Percentiles rank a stretch among this genome's conserved stretches.
phyloP scores from a whole-genome alignment of 2,329 filamentous ascomycete genomes.

The Cladosporium sphaerospermum region DNA sequence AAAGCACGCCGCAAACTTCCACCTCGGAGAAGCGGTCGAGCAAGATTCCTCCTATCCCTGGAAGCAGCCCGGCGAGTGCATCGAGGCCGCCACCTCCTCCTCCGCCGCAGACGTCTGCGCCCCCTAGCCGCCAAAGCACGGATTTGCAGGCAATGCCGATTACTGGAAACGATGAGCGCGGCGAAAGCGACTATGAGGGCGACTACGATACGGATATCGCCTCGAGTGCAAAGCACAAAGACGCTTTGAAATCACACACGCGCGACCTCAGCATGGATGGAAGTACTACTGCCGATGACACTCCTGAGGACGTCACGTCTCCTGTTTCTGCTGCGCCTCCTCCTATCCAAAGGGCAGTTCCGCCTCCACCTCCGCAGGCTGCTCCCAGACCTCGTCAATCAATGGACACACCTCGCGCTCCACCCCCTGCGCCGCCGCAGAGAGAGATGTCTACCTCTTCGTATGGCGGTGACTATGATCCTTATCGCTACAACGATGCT shows the following conservation, averaged over 20 bases:
- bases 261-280: constrained; percentile 71
- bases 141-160: constrained; percentile 16
- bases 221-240: constrained; percentile 87
- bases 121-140: constrained; percentile 32
- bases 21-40: constrained; percentile 33
- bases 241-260: constrained; percentile 77
- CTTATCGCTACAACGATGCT: constrained; percentile 45
- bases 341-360: constrained; percentile 41
- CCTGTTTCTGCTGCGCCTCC: constrained; percentile 29
- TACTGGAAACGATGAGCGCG: constrained; percentile 59
- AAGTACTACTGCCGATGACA: constrained; percentile 51
- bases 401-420: constrained; percentile 63
- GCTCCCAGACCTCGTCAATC: constrained; percentile 53
- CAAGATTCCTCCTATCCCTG: constrained; percentile 30
- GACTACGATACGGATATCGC: constrained; percentile 98
- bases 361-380: constrained; percentile 50
- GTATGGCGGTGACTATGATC: constrained; percentile 60
- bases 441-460: constrained; percentile 35
- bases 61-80: constrained; percentile 29
- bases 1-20: constrained; percentile 21
- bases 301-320: constrained; percentile 38
- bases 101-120: constrained; percentile 29
- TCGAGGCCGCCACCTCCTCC: constrained; percentile 44
- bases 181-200: constrained; percentile 89
- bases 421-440: constrained; percentile 57